A percentile compares a stretch with the other conserved stretches of the same genome.
Evolutionary conservation across 2,329 filamentous ascomycete species (phyloP).

Genomic region (Calonectria montana): DNA sequence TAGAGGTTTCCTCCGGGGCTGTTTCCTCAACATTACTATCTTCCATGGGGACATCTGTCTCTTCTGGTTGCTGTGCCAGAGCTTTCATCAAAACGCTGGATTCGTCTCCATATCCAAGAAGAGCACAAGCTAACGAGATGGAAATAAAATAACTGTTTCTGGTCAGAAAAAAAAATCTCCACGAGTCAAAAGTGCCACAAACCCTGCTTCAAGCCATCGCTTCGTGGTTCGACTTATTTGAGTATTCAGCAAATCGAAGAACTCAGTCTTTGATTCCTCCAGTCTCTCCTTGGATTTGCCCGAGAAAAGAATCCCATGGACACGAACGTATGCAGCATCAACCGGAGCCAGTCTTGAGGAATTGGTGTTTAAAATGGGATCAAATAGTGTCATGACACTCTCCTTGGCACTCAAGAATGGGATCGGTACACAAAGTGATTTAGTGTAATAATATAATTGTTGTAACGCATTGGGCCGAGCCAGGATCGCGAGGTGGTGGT

Average conservation of each 20-base stretch:
- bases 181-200: too few species aligned
- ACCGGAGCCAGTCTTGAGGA: slow-evolving; percentile 50
- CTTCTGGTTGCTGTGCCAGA: slow-evolving; percentile 46
- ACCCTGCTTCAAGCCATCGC: slow-evolving; percentile 64
- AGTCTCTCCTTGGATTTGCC: slow-evolving; percentile 60
- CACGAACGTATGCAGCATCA: slow-evolving; percentile 71
- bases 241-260: slow-evolving; percentile 64
- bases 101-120: slow-evolving; percentile 51
- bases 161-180: too few species aligned
- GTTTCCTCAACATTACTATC: slow-evolving; percentile 38
- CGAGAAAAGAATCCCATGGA: slow-evolving; percentile 74
- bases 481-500: slow-evolving; percentile 88
- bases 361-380: slow-evolving; percentile 61
- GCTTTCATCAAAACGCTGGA: slow-evolving; percentile 59
- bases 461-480: slow-evolving; percentile 76
- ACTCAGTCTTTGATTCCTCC: slow-evolving; percentile 57
- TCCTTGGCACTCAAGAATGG: slow-evolving; percentile 77
- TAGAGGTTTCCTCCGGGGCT: slow-evolving; percentile 36
- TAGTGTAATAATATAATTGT: slow-evolving; percentile 79
- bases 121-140: slow-evolving; percentile 46
- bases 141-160: too few species aligned
- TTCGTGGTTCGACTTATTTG: slow-evolving; percentile 65
- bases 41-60: slow-evolving; percentile 41
- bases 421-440: slow-evolving; percentile 74
- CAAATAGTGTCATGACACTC: slow-evolving; percentile 76